phyloP scores from a whole-genome alignment of 345 rosid species.

The Syzygium aqueum region DNA sequence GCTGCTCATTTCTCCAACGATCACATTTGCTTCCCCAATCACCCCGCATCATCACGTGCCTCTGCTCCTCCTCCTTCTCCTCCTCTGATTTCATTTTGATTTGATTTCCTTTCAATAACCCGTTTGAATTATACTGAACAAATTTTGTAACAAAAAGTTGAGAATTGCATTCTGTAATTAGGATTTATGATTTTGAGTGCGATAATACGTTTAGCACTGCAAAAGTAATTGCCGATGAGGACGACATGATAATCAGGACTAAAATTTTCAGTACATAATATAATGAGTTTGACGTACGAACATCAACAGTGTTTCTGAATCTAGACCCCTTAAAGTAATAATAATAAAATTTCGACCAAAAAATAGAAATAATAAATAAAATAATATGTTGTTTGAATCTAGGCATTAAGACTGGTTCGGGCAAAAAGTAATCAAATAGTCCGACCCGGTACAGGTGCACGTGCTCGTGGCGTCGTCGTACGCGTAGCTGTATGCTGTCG shows the following conservation, averaged over 20 bases:
- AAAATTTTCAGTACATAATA: not conserved
- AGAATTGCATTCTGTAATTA: not conserved
- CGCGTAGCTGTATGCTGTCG: constrained; percentile 86
- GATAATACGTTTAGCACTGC: not conserved
- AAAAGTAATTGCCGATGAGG: not conserved
- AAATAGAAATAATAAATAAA: not conserved
- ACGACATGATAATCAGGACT: not conserved
- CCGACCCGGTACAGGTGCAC: constrained; percentile 65
- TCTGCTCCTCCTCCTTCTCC: not conserved
- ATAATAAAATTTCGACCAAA: not conserved
- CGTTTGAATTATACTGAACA: not conserved
- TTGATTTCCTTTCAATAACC: not conserved
- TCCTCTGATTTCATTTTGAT: not conserved
- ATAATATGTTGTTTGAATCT: not conserved
- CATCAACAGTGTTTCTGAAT: not conserved
- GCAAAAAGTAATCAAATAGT: constrained; percentile 75
- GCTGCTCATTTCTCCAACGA: not conserved
- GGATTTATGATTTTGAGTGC: not conserved
- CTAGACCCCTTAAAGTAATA: not conserved
- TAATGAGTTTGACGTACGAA: not conserved
- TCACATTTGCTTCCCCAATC: not conserved
- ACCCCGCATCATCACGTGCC: not conserved
- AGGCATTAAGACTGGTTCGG: constrained; percentile 14
- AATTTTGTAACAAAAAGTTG: not conserved
- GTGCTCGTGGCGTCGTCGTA: constrained; percentile 87